Evolutionary conservation across 2,329 filamentous ascomycete genomes (phyloP).

Genomic region (Phialophora tarda): DNA sequence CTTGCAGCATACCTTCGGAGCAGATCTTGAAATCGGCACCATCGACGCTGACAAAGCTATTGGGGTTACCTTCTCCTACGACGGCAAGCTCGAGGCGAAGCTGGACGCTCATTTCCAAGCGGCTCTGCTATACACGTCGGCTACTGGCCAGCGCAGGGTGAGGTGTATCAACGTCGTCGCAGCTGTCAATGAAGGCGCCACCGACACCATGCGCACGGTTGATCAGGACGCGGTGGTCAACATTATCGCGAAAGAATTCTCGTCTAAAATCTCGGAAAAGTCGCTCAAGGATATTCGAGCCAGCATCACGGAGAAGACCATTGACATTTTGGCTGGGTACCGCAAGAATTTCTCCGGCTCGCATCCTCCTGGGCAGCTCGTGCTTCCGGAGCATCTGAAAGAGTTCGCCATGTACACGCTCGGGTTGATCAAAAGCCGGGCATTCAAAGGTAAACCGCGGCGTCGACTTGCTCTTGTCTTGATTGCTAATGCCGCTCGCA

Average conservation of each 20-base stretch:
- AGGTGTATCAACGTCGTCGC: slow-evolving; percentile 93
- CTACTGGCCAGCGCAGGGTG: slow-evolving; percentile 84
- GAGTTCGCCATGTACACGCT: slow-evolving; percentile 98
- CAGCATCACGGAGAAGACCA: slow-evolving; percentile 84
- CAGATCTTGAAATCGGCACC: slow-evolving; percentile 90
- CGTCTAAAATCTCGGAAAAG: slow-evolving; percentile 78
- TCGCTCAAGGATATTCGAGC: slow-evolving; percentile 83
- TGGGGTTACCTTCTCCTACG: slow-evolving; percentile 88
- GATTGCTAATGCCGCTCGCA: slow-evolving; percentile 34
- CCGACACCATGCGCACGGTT: slow-evolving; percentile 86
- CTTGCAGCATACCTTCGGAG: slow-evolving; percentile 90
- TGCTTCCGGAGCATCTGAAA: slow-evolving; percentile 93
- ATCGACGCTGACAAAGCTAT: slow-evolving; percentile 94
- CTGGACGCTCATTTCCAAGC: slow-evolving; percentile 97
- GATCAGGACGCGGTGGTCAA: slow-evolving; percentile 93
- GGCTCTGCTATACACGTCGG: slow-evolving; percentile 91
- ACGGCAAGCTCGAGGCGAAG: slow-evolving; percentile 96
- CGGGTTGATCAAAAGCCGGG: slow-evolving; percentile 83
- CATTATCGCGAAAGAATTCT: slow-evolving; percentile 88
- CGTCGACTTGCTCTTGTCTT: too few relatives aligned
- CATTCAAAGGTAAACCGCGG: slow-evolving; percentile 71
- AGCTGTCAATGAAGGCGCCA: slow-evolving; percentile 82
- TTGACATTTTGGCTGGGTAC: slow-evolving; percentile 90
- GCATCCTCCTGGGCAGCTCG: slow-evolving; percentile 88
- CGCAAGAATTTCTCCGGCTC: slow-evolving; percentile 87